Conservation (phyloP, 345 rosid species). For the Euphorbia pulcherrima region DNA sequence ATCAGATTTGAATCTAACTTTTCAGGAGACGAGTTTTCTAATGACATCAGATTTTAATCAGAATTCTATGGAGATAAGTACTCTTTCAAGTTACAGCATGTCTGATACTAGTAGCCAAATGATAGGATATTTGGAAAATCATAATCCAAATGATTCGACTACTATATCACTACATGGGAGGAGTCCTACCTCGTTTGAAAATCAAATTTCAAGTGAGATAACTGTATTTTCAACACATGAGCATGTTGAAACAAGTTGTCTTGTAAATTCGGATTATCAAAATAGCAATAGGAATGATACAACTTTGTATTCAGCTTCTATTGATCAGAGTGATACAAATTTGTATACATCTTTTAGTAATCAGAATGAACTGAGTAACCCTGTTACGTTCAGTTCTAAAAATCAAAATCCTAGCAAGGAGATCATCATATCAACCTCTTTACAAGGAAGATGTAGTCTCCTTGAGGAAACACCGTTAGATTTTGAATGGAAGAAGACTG, state of each 20-base stretch:
- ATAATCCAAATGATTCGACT: neutral
- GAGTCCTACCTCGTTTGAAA: neutral
- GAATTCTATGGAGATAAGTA: neutral
- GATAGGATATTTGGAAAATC: slow-evolving; percentile 3
- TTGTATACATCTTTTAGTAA: neutral
- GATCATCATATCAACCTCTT: neutral
- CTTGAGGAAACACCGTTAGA: neutral
- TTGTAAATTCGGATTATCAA: neutral
- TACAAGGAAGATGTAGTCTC: neutral
- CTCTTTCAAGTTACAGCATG: neutral
- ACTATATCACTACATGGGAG: neutral
- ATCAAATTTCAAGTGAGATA: neutral
- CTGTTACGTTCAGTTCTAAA: neutral
- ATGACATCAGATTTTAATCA: neutral
- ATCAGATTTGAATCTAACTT: slow-evolving; percentile 1
- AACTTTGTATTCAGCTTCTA: too few relatives aligned
- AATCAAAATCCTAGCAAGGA: neutral
- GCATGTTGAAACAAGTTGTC: neutral
- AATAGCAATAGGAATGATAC: neutral
- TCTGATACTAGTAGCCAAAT: neutral
- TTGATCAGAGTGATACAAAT: neutral
- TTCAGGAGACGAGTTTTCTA: neutral
- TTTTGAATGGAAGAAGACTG: slow-evolving; percentile 2
- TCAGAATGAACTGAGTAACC: neutral
- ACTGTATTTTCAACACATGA: neutral